Conservation (phyloP, 768 basidiomycete species). For the Pisolithus sp. region DNA sequence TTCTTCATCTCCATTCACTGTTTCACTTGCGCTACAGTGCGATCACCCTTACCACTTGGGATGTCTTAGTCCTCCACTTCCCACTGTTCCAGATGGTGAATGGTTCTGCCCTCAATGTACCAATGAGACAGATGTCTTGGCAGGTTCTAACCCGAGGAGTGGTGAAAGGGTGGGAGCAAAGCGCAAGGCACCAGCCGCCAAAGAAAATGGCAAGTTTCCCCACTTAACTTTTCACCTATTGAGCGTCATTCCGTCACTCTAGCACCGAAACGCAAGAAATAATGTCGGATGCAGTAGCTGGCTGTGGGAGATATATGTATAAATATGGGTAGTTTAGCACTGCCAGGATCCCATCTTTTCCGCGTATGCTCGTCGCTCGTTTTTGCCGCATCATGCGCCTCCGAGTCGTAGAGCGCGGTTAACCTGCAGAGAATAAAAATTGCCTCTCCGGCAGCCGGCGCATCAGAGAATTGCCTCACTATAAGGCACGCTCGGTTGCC, state of each 20-base stretch:
- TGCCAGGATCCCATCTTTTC: not conserved
- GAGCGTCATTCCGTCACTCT: not conserved
- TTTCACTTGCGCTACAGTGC: conserved; percentile 46
- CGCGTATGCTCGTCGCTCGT: not conserved
- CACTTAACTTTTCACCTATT: not conserved
- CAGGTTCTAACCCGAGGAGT: conserved; percentile 8
- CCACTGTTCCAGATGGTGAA: conserved; percentile 76
- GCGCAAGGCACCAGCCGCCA: conserved; percentile 39
- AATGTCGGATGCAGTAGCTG: not conserved
- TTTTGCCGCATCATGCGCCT: not conserved
- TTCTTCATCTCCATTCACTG: not conserved
- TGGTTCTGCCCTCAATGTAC: conserved; percentile 86
- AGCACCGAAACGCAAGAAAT: conserved; percentile 38
- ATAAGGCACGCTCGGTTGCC: too few relatives aligned
- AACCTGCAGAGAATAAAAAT: not conserved
- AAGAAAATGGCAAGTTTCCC: conserved; percentile 31
- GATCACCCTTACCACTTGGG: conserved; percentile 82
- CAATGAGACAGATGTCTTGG: conserved; percentile 47
- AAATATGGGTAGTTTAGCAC: not conserved
- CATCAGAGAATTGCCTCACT: too few relatives aligned
- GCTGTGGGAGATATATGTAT: not conserved
- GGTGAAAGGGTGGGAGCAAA: conserved; percentile 30
- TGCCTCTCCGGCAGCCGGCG: too few relatives aligned
- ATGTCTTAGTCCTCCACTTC: conserved; percentile 76
- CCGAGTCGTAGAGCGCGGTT: not conserved